These are phyloP conservation scores for Aspergillus uvarum DNA, from an alignment of 2,329 filamentous ascomycete genomes.

Conservation along the genomic window DNA sequence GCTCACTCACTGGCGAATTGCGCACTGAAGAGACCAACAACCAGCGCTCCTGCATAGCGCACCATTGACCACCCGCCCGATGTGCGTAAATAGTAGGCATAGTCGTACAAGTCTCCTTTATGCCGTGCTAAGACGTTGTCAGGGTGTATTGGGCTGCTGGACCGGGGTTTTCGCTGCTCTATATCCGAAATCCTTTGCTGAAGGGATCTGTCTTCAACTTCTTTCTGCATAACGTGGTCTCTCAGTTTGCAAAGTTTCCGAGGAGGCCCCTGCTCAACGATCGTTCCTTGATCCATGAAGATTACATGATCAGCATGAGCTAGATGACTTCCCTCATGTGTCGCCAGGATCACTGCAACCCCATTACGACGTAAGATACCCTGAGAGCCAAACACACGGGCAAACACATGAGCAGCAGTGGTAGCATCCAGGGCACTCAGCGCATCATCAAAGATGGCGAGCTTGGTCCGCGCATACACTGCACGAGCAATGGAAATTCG, in stretches of 20 bases:
- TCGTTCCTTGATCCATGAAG: background rate
- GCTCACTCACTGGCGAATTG: background rate
- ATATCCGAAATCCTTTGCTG: no score
- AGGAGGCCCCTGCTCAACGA: background rate
- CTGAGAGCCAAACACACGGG: background rate
- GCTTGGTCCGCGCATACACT: background rate
- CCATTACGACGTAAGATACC: background rate
- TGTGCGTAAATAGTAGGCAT: background rate
- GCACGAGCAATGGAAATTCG: conserved; percentile 1
- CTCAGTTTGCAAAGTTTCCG: background rate
- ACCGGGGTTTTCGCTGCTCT: background rate
- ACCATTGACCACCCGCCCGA: background rate
- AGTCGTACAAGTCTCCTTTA: background rate
- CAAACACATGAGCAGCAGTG: background rate
- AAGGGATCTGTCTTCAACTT: background rate
- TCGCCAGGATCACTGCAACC: background rate
- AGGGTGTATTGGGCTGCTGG: background rate
- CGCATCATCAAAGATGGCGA: background rate
- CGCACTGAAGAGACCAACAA: background rate
- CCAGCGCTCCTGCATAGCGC: background rate
- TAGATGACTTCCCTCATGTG: background rate
- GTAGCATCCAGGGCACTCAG: background rate
- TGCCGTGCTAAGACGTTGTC: background rate
- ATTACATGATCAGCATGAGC: background rate
- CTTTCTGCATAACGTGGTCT: background rate